Conservation (phyloP, 2,329 filamentous ascomycete species). For the Nothophaeocryptopus gaeumannii region DNA sequence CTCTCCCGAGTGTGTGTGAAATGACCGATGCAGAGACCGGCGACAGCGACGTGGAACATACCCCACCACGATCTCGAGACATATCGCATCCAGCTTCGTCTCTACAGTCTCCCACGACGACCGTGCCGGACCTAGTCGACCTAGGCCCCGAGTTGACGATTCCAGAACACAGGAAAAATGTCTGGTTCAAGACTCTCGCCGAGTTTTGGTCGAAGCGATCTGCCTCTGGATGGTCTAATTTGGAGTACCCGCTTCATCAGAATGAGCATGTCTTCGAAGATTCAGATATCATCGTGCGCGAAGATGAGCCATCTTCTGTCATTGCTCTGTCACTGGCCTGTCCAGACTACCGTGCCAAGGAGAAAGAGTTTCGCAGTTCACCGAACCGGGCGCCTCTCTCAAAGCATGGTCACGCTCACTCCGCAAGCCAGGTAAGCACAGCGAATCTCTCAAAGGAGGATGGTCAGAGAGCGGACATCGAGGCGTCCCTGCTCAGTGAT, state of each 20-base stretch:
- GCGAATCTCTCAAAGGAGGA: conserved; percentile 36
- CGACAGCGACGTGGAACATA: conserved; percentile 69
- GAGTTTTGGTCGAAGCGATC: conserved; percentile 99
- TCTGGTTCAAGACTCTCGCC: conserved; percentile 89
- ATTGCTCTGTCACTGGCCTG: conserved; percentile 90
- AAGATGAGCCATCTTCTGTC: conserved; percentile 94
- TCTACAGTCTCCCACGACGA: conserved; percentile 54
- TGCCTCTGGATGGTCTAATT: conserved; percentile 84
- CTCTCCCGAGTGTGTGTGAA: background rate
- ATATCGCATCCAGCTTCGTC: conserved; percentile 30
- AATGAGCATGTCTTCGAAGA: conserved; percentile 96
- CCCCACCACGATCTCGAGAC: conserved; percentile 64
- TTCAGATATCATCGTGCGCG: conserved; percentile 92
- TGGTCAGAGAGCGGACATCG: conserved; percentile 67
- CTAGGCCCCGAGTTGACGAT: conserved; percentile 68
- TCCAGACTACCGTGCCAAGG: conserved; percentile 78
- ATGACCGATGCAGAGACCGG: conserved; percentile 50
- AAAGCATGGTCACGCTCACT: conserved; percentile 29
- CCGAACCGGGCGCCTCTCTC: conserved; percentile 24
- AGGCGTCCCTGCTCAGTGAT: conserved; percentile 77
- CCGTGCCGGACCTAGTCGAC: conserved; percentile 49
- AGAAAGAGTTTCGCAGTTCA: conserved; percentile 60
- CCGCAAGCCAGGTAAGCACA: conserved; percentile 22
- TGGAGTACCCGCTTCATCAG: conserved; percentile 81
- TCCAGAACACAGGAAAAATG: conserved; percentile 88